Base-by-base conservation (phyloP, 2,329 filamentous ascomycete species). In the Fulvia fulva region DNA sequence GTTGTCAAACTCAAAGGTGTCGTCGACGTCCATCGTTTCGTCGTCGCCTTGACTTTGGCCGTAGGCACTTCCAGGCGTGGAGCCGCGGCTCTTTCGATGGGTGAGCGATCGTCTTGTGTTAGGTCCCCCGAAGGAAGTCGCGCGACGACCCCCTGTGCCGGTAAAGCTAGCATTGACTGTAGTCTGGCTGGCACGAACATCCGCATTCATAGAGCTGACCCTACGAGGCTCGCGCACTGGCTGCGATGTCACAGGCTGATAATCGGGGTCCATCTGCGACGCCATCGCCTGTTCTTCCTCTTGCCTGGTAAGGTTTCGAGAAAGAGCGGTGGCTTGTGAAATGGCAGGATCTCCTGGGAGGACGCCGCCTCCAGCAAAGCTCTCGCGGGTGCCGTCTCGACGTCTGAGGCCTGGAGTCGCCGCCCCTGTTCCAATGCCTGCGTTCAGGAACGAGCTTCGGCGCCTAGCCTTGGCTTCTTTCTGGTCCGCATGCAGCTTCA, bases 191-290 rank as follows among this genome's bases (percentile, higher is more conserved):
- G 74, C 66, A 55, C 75, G 69, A 53, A 75, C 78, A 55, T 78
- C 78, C 16, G 83, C 81, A 59, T 88, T 94, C 9, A 90, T 87
- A 16, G 93, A 97, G 76, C 94, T 99, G 25, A 97, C 88, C 52
- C 94, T 85, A 45, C 94, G 85, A n/a, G 83, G 85, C 45, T 84
- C 81, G 62, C 81, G 82, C n/a, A 75, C 74, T 25, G 64, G 47
- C 19, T 81, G 80, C 50, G 81, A 77, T 9, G 56, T 58, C n/a
- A 53, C 55, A 56, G 72, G 69, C 43, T 76, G 73, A 52, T 73
- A 80, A 52, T 79, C 78, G 19, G 78, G 78, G 58, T 81, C 79
- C 55, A 81, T 73, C 52, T 78, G 78, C 6, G 77, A 79, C 11
- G 76, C 77, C 67, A 81, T 77, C 7, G 70, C 75, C 55, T 77